A percentile compares a stretch with the other conserved stretches of the same genome.
These are phyloP conservation scores for Curvularia lunata DNA, from an alignment of 2,329 filamentous ascomycete genomes.

Conservation along the genomic window DNA sequence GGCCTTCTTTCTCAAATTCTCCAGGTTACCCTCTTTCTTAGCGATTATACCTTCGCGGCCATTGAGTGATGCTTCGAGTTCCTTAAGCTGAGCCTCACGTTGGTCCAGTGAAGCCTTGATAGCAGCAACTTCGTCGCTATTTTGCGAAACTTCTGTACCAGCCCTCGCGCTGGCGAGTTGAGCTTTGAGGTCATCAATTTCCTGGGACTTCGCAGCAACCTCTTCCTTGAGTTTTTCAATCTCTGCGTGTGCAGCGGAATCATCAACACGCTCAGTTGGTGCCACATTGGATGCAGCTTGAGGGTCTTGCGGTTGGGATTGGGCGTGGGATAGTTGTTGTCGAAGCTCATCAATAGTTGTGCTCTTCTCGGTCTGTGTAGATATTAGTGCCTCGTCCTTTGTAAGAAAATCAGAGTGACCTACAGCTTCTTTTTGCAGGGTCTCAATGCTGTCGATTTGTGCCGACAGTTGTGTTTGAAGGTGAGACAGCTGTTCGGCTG, in stretches of 20 bases:
- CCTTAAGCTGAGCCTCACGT: conserved; percentile 33
- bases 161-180: conserved; percentile 38
- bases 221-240: conserved; percentile 41
- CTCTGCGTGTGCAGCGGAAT: conserved; percentile 23
- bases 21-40: conserved; percentile 33
- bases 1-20: conserved; percentile 58
- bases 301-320: conserved; percentile 25
- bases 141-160: conserved; percentile 54
- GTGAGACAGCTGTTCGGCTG: conserved; percentile 45
- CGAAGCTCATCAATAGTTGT: conserved; percentile 46
- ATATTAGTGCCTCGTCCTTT: conserved; percentile 20
- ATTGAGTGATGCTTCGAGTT: conserved; percentile 56
- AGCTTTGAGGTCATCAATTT: conserved; percentile 54
- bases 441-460: conserved; percentile 67
- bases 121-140: conserved; percentile 52
- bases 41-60: conserved; percentile 25
- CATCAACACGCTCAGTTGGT: conserved; percentile 9
- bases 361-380: conserved; percentile 48
- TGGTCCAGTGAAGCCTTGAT: conserved; percentile 44
- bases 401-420: conserved; percentile 12
- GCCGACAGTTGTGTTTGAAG: conserved; percentile 53
- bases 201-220: conserved; percentile 53
- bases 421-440: conserved; percentile 67
- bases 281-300: conserved; percentile 18
- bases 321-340: conserved; percentile 39